A percentile compares a stretch with the other conserved stretches of the same genome.
These are phyloP conservation scores for Peribolospora kevripleyi DNA, from an alignment of 768 basidiomycete genomes.

Conservation along the genomic window DNA sequence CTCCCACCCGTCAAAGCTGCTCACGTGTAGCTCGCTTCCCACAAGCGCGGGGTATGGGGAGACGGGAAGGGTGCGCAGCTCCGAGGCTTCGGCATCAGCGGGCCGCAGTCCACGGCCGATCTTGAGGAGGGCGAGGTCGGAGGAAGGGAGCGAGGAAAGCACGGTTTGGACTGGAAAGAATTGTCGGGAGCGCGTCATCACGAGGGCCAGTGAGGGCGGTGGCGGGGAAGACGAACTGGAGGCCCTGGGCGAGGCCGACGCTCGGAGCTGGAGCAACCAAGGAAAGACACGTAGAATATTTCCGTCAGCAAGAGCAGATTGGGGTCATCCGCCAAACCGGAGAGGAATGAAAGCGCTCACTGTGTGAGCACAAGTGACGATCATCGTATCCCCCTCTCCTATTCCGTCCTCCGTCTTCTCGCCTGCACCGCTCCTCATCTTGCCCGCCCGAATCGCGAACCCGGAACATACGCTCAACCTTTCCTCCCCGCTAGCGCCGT, in stretches of 20 bases:
- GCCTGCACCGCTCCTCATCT: constrained; percentile 6
- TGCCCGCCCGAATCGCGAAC: constrained; percentile 27
- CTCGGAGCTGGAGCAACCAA: constrained; percentile 16
- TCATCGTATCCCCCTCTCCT: constrained; percentile 11
- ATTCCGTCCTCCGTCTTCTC: constrained; percentile 5
- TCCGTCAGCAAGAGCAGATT: background rate
- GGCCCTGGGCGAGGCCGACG: constrained; percentile 15
- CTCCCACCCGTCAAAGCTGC: constrained; percentile 29
- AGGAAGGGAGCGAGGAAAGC: constrained; percentile 34
- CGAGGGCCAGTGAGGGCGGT: constrained; percentile 20
- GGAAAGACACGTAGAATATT: background rate
- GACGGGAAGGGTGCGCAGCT: constrained; percentile 30
- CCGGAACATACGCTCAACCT: constrained; percentile 32
- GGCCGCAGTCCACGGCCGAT: constrained; percentile 1
- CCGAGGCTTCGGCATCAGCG: constrained; percentile 7
- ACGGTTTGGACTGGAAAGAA: constrained; percentile 25
- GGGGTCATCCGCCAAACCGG: background rate
- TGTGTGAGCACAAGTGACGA: constrained; percentile 40
- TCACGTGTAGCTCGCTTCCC: constrained; percentile 28
- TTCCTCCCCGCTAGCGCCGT: constrained; percentile 19
- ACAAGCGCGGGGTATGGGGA: constrained; percentile 36
- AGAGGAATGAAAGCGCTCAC: constrained; percentile 31
- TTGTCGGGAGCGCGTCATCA: constrained; percentile 17
- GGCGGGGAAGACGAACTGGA: constrained; percentile 11
- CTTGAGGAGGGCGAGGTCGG: constrained; percentile 32